Evolutionary conservation across 2,329 filamentous ascomycete species (phyloP).

Genomic region (Cladosporium sp.): DNA sequence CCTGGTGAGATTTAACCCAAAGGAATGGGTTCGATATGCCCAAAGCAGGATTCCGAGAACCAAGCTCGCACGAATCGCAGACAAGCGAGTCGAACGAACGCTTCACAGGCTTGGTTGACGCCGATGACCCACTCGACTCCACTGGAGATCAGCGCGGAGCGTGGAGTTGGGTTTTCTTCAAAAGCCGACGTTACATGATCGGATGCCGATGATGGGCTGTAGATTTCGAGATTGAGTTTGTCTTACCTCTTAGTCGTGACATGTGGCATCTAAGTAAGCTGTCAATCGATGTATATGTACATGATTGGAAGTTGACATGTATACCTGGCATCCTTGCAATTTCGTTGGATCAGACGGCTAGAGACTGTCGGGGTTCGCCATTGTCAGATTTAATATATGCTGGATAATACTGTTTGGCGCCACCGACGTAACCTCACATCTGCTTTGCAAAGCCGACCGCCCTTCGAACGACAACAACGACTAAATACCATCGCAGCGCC

Average conservation of each 20-base stretch:
- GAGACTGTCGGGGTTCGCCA: background rate
- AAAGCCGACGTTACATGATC: background rate
- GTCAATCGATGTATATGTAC: background rate
- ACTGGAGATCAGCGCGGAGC: constrained; percentile 14
- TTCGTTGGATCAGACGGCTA: background rate
- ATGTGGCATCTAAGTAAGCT: background rate
- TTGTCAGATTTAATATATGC: background rate
- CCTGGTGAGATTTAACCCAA: background rate
- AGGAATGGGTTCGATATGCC: constrained; percentile 10
- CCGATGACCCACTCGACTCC: background rate
- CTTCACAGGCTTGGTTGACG: background rate
- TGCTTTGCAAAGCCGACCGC: background rate
- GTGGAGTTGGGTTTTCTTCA: constrained; percentile 3
- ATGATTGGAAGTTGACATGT: background rate
- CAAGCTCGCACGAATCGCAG: constrained; percentile 13
- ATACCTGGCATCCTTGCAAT: background rate
- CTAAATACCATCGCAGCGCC: background rate
- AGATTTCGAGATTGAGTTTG: background rate
- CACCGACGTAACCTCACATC: background rate
- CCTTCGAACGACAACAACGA: background rate
- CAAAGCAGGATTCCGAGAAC: constrained; percentile 9
- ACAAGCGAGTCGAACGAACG: constrained; percentile 13
- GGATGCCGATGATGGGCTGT: background rate
- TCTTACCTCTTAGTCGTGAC: background rate
- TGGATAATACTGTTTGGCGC: background rate